Percentiles rank a stretch among this genome's conserved stretches.
Conservation (phyloP, 2,329 filamentous ascomycete genomes). For the Ascochyta fabae region DNA sequence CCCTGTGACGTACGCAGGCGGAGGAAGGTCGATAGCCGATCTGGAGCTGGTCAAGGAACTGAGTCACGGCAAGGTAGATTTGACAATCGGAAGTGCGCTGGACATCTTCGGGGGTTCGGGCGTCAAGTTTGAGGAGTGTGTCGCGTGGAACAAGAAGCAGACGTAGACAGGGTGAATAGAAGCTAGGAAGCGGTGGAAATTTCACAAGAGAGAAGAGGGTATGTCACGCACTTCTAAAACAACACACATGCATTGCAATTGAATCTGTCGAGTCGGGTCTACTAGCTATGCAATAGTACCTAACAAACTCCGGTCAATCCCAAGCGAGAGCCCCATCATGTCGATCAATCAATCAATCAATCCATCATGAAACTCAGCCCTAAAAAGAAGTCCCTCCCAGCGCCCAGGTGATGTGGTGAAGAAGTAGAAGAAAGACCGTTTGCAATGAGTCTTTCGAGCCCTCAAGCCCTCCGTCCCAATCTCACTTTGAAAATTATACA, state of each 20-base stretch:
- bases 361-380: too few relatives aligned
- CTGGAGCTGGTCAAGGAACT: conserved; percentile 80
- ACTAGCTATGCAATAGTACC: conserved; percentile 9
- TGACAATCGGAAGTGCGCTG: conserved; percentile 94
- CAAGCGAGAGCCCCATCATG: not conserved
- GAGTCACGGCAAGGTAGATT: conserved; percentile 81
- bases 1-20: conserved; percentile 95
- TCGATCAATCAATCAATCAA: not conserved
- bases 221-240: not conserved
- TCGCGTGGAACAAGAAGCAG: conserved; percentile 75
- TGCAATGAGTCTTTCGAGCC: not conserved
- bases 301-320: not conserved
- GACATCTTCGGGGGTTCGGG: conserved; percentile 93
- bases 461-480: too few relatives aligned
- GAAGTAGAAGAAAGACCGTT: conserved; percentile 5
- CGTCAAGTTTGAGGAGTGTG: conserved; percentile 87
- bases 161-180: not conserved
- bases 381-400: not conserved
- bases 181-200: too few relatives aligned
- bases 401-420: not conserved
- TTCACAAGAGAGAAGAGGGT: not conserved
- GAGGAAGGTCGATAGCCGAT: conserved; percentile 82
- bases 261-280: not conserved
- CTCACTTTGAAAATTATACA: not conserved
- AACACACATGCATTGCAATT: conserved; percentile 14